A percentile compares a stretch with the other conserved stretches of the same genome.
These are phyloP conservation scores for Cryptococcus sp. DNA, from an alignment of 1,284 basidiomycete species.

Conservation along the genomic window DNA sequence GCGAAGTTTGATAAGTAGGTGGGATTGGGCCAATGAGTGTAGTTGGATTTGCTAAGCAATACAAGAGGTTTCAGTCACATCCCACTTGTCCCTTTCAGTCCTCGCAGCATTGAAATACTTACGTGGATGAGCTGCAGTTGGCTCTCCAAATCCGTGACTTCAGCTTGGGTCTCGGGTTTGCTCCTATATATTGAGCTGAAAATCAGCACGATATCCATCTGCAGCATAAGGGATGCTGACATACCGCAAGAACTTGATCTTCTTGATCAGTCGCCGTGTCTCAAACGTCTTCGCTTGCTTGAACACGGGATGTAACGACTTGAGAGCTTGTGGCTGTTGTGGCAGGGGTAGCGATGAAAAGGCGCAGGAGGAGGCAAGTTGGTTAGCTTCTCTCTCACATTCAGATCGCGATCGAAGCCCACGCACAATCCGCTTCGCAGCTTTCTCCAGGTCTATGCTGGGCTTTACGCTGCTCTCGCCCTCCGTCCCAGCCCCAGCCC, in stretches of 20 bases:
- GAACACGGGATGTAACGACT: conserved; percentile 48
- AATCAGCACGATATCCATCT: not conserved
- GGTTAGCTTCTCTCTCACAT: too few relatives aligned
- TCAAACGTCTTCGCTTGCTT: conserved; percentile 84
- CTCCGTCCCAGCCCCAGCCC: not conserved
- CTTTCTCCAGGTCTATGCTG: conserved; percentile 29
- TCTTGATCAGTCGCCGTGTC: conserved; percentile 78
- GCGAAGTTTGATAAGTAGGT: conserved; percentile 68
- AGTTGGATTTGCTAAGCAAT: conserved; percentile 61
- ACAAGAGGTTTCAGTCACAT: not conserved
- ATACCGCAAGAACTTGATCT: conserved; percentile 70
- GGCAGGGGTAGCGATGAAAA: not conserved
- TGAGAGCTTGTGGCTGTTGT: conserved; percentile 45
- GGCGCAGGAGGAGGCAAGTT: too few relatives aligned
- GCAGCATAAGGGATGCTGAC: not conserved
- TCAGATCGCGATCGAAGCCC: not conserved
- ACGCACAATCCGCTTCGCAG: conserved; percentile 42
- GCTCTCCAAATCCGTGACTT: conserved; percentile 60
- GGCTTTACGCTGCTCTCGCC: too few relatives aligned
- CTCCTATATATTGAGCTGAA: conserved; percentile 23
- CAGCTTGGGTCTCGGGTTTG: conserved; percentile 53
- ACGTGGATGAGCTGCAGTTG: conserved; percentile 73
- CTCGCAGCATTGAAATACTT: conserved; percentile 16
- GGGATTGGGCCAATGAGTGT: conserved; percentile 63
- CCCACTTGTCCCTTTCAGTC: not conserved